Evolutionary conservation across 2,329 filamentous ascomycete species (phyloP).

Genomic region (Chaetothyriales sp.): DNA sequence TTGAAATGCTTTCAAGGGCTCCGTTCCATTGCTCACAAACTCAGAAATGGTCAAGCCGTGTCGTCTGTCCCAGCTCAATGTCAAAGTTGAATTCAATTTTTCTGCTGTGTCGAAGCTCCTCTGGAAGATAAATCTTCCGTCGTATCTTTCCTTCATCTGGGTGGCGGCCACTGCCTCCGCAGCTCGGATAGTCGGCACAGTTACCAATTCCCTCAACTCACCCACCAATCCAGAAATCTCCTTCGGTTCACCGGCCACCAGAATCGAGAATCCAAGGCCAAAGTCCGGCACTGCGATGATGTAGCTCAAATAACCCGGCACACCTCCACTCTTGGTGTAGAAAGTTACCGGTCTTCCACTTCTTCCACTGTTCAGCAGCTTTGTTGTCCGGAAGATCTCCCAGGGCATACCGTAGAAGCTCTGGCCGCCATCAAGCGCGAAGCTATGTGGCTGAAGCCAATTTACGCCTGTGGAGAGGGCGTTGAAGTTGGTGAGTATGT

Average conservation of each 20-base stretch:
- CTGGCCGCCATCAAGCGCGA: constrained; percentile 21
- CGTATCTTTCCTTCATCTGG: constrained; percentile 8
- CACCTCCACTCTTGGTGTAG: constrained; percentile 32
- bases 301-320: constrained; percentile 30
- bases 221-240: constrained; percentile 1
- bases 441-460: constrained; percentile 31
- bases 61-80: constrained; percentile 10
- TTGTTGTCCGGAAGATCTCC: constrained; percentile 33
- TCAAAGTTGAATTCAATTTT: constrained; percentile 11
- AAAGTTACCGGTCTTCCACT: constrained; percentile 28
- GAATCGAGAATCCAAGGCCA: constrained; percentile 36
- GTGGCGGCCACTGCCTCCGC: constrained; percentile 11
- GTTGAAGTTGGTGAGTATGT: constrained; percentile 31
- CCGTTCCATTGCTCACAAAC: constrained; percentile 14
- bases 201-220: constrained; percentile 8
- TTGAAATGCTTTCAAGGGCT: constrained; percentile 4
- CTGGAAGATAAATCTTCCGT: constrained; percentile 3
- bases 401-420: constrained; percentile 36
- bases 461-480: constrained; percentile 25
- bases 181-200: constrained; percentile 12
- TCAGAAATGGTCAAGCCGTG: constrained; percentile 12
- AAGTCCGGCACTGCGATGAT: constrained; percentile 32
- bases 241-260: constrained; percentile 18
- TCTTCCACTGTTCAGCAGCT: constrained; percentile 23
- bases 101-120: neutral